Evolutionary conservation across 352 stramenopile species (phyloP).

Genomic region (Globisporangium barbulae): DNA sequence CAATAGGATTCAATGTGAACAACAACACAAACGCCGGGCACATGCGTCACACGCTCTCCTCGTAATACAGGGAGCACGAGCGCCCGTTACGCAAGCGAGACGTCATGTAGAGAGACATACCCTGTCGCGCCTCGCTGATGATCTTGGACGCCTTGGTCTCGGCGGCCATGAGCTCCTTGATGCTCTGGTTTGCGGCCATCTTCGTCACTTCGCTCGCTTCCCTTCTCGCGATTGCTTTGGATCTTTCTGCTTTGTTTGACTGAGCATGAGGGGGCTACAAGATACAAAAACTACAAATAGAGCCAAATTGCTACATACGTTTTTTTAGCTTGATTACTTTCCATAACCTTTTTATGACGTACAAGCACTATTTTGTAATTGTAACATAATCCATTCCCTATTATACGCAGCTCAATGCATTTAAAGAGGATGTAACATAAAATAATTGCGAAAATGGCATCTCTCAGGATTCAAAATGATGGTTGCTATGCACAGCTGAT

Average conservation of each 20-base stretch:
- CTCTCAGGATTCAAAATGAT: too few species aligned
- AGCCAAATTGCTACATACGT: not conserved
- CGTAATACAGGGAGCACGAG: not conserved
- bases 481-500: too few species aligned
- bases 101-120: slow-evolving; percentile 19
- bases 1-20: not conserved
- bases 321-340: not conserved
- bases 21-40: not conserved
- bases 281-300: too few species aligned
- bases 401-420: too few species aligned
- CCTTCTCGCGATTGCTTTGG: slow-evolving; percentile 9
- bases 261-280: too few species aligned
- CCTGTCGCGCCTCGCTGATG: slow-evolving; percentile 84
- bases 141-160: slow-evolving; percentile 90
- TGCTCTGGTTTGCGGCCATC: slow-evolving; percentile 86
- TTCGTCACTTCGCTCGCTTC: slow-evolving; percentile 7
- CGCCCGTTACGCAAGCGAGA: not conserved
- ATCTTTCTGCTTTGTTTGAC: slow-evolving; percentile 4
- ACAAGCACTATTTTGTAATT: too few species aligned
- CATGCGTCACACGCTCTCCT: not conserved
- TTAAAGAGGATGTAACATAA: too few species aligned
- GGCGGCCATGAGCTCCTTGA: slow-evolving; percentile 88
- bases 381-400: too few species aligned
- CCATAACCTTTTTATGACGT: too few species aligned
- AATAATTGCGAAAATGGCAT: too few species aligned